phyloP scores from a whole-genome alignment of 2,329 filamentous ascomycete genomes.

The Cladophialophora immunda region DNA sequence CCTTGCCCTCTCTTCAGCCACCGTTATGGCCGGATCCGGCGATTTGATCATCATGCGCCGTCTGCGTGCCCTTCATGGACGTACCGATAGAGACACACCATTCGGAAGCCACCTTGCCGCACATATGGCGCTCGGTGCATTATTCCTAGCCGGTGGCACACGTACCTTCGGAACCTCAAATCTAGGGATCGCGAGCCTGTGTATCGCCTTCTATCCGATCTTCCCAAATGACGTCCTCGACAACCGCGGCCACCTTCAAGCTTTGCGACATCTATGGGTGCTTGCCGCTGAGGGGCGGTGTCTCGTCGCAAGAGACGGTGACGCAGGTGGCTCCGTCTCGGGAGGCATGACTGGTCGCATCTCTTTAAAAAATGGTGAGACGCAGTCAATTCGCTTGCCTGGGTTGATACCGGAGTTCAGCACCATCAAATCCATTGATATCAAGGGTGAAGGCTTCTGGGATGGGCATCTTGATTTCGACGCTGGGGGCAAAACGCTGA shows the following conservation, averaged over 20 bases:
- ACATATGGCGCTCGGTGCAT: slow-evolving; percentile 86
- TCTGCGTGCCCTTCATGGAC: slow-evolving; percentile 85
- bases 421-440: slow-evolving; percentile 49
- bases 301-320: slow-evolving; percentile 84
- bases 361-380: slow-evolving; percentile 59
- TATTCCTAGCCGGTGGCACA: slow-evolving; percentile 93
- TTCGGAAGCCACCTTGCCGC: slow-evolving; percentile 94
- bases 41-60: slow-evolving; percentile 86
- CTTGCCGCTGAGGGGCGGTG: slow-evolving; percentile 90
- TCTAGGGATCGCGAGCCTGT: slow-evolving; percentile 81
- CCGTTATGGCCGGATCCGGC: slow-evolving; percentile 95
- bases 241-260: slow-evolving; percentile 93
- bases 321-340: slow-evolving; percentile 80
- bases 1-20: slow-evolving; percentile 80
- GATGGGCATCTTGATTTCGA: slow-evolving; percentile 78
- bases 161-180: slow-evolving; percentile 91
- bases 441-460: slow-evolving; percentile 73
- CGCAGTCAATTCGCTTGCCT: slow-evolving; percentile 57
- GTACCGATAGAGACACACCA: slow-evolving; percentile 81
- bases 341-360: slow-evolving; percentile 71
- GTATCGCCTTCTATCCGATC: slow-evolving; percentile 92
- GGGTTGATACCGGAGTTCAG: slow-evolving; percentile 62
- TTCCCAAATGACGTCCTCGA: slow-evolving; percentile 91
- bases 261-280: slow-evolving; percentile 97
- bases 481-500: slow-evolving; percentile 42